Conservation (phyloP, 2,329 filamentous ascomycete genomes). For the Cordyceps tenuipes region DNA sequence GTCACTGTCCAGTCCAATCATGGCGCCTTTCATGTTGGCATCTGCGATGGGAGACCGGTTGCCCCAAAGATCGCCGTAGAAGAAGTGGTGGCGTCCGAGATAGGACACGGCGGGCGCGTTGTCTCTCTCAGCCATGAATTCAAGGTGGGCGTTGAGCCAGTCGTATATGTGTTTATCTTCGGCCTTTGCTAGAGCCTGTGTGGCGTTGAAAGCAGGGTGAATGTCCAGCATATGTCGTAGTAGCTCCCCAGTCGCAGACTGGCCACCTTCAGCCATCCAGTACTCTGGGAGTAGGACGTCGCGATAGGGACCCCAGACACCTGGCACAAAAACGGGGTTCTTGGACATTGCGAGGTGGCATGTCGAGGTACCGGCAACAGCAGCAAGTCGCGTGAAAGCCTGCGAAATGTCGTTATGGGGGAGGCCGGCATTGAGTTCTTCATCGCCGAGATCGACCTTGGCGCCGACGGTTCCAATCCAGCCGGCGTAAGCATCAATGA, state of each 20-base stretch:
- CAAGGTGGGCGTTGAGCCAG: conserved; percentile 82
- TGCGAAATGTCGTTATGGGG: conserved; percentile 82
- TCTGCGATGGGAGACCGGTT: conserved; percentile 94
- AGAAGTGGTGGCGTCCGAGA: conserved; percentile 90
- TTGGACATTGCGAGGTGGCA: conserved; percentile 96
- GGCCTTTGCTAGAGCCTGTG: conserved; percentile 67
- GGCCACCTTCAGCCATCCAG: conserved; percentile 97
- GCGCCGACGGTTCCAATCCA: conserved; percentile 99
- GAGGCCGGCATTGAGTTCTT: conserved; percentile 57
- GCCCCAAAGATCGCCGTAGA: conserved; percentile 96
- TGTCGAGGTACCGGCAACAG: conserved; percentile 92
- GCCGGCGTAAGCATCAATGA: conserved; percentile 96
- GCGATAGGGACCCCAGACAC: conserved; percentile 95
- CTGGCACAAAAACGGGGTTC: conserved; percentile 85
- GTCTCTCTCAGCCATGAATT: conserved; percentile 60
- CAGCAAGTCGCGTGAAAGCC: conserved; percentile 85
- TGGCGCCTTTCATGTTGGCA: conserved; percentile 81
- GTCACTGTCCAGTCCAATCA: conserved; percentile 81
- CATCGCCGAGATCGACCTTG: conserved; percentile 66
- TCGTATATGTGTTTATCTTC: conserved; percentile 89
- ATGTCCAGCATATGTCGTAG: conserved; percentile 92
- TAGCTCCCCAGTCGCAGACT: conserved; percentile 91
- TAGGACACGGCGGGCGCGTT: conserved; percentile 73
- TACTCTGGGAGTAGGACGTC: conserved; percentile 86
- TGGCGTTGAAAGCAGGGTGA: conserved; percentile 81